Evolutionary conservation across 1,139 yeast species (phyloP), one percentile per base, ranked within the genome.

Genomic region (Saccharomyces hybrid): DNA sequence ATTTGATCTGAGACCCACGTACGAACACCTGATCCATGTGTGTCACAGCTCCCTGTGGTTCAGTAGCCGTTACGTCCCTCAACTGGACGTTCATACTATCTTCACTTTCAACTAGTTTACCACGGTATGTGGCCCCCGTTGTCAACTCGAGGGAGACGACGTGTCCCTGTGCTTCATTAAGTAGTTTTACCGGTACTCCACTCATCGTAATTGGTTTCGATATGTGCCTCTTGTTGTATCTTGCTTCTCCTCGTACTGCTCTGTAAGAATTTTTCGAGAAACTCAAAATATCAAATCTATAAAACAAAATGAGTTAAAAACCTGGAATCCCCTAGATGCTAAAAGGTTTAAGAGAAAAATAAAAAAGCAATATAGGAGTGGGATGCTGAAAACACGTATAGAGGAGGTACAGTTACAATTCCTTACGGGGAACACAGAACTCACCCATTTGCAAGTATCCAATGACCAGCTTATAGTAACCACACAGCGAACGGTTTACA

Each of bases 31-130:
- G 91, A 59, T 86, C 90, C 77, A 89, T 79, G 63, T 86, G 87
- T 5, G 85, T 76, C 4, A 88, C 86, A 49, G 78, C 75, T 2
- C 97, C 96, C 53, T 89, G 85, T 50, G 83, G 72, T 47, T 83
- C 82, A 0, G 96, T 90, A 51, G 87, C 83, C 1, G 88, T 82
- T 50, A 88, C 96, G 67, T 93, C 96, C 61, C 82, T 77, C 51
- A 93, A 72, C 59, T 93, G 95, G 27, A 91, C 82, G 68, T 93
- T 93, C 99, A 93, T 93, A 68, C 86, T 91, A 67, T 93, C 99
- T 71, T 64, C 73, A 71, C 86, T 84, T 64, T 87, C 95, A 11
- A 86, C 71, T 48, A 93, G 77, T 67, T 86, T 89, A 1, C 98
- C 98, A 47, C 96, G 78, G 68, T 91, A 91, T 0, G 87, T 81